Evolutionary conservation across 257 asterid species (phyloP).

Genomic region (Coffea eugenioides): DNA sequence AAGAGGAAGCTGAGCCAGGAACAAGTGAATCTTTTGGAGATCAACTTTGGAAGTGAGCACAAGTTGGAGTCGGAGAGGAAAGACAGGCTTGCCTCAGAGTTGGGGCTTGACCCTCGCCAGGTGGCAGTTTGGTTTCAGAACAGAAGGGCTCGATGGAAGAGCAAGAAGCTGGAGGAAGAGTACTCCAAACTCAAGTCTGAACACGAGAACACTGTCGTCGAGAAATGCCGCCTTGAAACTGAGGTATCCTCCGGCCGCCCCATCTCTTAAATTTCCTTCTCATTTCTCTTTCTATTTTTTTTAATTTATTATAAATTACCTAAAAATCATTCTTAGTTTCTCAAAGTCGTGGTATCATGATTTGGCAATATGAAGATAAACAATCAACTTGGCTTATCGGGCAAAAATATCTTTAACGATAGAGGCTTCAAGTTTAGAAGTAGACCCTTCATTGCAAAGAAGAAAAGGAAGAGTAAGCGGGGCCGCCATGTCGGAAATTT

Average conservation of each 20-base stretch:
- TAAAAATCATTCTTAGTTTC: background rate
- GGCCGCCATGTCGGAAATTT: constrained; percentile 9
- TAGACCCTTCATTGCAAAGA: background rate
- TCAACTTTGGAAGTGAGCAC: constrained; percentile 65
- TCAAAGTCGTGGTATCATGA: too few species aligned
- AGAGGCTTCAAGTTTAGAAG: too few species aligned
- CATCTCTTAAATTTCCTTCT: background rate
- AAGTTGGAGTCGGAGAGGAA: constrained; percentile 87
- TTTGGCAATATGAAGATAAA: too few species aligned
- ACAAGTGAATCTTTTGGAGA: constrained; percentile 56
- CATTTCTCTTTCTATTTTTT: background rate
- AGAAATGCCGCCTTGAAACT: constrained; percentile 70
- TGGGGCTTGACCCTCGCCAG: constrained; percentile 84
- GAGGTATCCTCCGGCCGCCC: constrained; percentile 36
- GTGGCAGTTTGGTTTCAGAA: constrained; percentile 99
- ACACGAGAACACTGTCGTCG: constrained; percentile 48
- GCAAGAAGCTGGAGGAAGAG: constrained; percentile 84
- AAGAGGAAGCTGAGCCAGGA: constrained; percentile 82
- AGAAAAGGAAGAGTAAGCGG: background rate
- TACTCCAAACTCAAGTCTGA: constrained; percentile 48
- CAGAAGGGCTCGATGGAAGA: constrained; percentile 85
- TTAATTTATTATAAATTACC: background rate
- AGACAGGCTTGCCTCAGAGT: constrained; percentile 74
- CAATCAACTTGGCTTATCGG: too few species aligned
- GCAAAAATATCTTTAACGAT: too few species aligned